phyloP scores from a whole-genome alignment of 2,329 filamentous ascomycete species.

The Pezicula radicicola region DNA sequence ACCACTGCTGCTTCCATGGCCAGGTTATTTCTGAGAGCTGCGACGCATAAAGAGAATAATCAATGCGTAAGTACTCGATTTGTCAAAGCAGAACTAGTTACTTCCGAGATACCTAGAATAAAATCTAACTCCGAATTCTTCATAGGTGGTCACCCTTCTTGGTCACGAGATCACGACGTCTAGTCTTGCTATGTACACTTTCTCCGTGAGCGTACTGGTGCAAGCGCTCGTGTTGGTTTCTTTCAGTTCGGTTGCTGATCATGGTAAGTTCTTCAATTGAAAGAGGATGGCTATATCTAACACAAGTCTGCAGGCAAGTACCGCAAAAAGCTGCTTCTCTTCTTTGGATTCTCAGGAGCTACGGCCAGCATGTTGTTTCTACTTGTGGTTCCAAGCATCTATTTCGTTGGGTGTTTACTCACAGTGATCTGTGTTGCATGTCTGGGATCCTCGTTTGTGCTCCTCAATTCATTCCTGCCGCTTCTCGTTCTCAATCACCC shows the following conservation, averaged over 20 bases:
- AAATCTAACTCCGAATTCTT: no score
- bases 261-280: slow-evolving; percentile 49
- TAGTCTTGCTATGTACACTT: slow-evolving; percentile 97
- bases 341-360: slow-evolving; percentile 81
- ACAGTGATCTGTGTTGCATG: slow-evolving; percentile 89
- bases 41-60: slow-evolving; percentile 16
- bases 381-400: slow-evolving; percentile 69
- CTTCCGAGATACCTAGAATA: no score
- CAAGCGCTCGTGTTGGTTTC: slow-evolving; percentile 90
- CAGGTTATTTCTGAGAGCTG: slow-evolving; percentile 20
- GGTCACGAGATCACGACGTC: slow-evolving; percentile 90
- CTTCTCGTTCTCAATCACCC: slow-evolving; percentile 85
- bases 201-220: slow-evolving; percentile 83
- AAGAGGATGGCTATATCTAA: background rate
- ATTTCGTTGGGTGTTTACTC: slow-evolving; percentile 75
- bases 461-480: slow-evolving; percentile 92
- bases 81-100: no score
- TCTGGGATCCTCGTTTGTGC: slow-evolving; percentile 90
- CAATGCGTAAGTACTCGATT: slow-evolving; percentile 44
- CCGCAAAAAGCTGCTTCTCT: slow-evolving; percentile 80
- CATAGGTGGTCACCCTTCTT: slow-evolving; percentile 65
- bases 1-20: slow-evolving; percentile 6
- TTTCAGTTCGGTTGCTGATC: slow-evolving; percentile 92
- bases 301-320: slow-evolving; percentile 47
- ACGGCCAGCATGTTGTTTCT: slow-evolving; percentile 84